Evolutionary conservation across 129 eudicot species (phyloP).

Genomic region (Erigeron canadensis): DNA sequence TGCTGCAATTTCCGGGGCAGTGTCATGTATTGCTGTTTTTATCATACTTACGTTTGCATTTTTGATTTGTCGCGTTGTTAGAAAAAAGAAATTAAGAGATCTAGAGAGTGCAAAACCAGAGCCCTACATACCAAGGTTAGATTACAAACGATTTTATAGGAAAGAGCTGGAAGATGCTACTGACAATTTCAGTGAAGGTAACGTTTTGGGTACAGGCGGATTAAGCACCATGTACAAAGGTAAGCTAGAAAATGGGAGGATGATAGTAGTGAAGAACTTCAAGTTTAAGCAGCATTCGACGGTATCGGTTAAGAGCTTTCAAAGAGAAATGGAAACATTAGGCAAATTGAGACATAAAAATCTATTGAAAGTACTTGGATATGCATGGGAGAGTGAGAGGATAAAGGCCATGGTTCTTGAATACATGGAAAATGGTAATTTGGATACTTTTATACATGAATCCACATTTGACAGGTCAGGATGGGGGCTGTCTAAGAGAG

Average conservation of each 20-base stretch:
- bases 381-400: conserved; percentile 78
- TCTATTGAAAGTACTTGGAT: conserved; percentile 75
- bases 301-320: conserved; percentile 63
- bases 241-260: conserved; percentile 48
- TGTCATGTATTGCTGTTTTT: conserved; percentile 35
- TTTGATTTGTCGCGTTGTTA: conserved; percentile 14
- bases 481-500: conserved; percentile 52
- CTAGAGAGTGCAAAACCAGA: conserved; percentile 30
- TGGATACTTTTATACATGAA: conserved; percentile 67
- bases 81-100: conserved; percentile 19
- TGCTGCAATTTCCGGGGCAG: conserved; percentile 31
- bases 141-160: conserved; percentile 50
- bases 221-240: conserved; percentile 87
- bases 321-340: conserved; percentile 60
- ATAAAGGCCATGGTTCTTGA: conserved; percentile 71
- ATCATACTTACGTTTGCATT: conserved; percentile 32
- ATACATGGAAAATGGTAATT: conserved; percentile 86
- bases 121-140: conserved; percentile 25
- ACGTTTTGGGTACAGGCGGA: conserved; percentile 59
- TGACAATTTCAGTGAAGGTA: conserved; percentile 48
- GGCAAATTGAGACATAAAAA: conserved; percentile 66
- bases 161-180: conserved; percentile 60
- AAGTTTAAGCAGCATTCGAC: conserved; percentile 49
- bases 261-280: conserved; percentile 62
- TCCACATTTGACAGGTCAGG: conserved; percentile 21